These are phyloP conservation scores for Coprinopsis marcescibilis DNA, from an alignment of 768 basidiomycete species.

Conservation along the genomic window DNA sequence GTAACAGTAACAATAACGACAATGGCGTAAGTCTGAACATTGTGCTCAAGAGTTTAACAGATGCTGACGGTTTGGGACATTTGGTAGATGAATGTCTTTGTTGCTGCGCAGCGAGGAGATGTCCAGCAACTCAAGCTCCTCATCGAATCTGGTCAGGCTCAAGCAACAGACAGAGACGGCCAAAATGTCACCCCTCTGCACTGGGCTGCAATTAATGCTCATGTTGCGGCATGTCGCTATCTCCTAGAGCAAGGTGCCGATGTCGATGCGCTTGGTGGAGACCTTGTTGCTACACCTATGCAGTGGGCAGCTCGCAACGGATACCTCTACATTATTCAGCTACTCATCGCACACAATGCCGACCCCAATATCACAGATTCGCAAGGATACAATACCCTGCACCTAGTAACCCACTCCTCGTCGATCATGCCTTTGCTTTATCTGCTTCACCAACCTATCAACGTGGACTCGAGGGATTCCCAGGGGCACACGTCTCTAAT, in stretches of 20 bases:
- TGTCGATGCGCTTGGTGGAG: constrained; percentile 91
- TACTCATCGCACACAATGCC: constrained; percentile 83
- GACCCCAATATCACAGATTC: constrained; percentile 89
- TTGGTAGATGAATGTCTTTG: constrained; percentile 70
- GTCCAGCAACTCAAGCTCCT: constrained; percentile 56
- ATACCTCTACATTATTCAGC: constrained; percentile 91
- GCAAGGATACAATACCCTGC: constrained; percentile 94
- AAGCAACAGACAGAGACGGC: constrained; percentile 73
- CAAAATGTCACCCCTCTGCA: constrained; percentile 95
- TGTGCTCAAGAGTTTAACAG: constrained; percentile 5
- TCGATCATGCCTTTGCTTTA: constrained; percentile 93
- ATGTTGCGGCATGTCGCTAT: constrained; percentile 81
- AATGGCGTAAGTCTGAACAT: constrained; percentile 22
- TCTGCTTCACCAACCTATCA: constrained; percentile 88
- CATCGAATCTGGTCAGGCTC: constrained; percentile 64
- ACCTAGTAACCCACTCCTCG: constrained; percentile 92
- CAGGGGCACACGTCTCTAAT: constrained; percentile 94
- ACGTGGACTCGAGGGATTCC: constrained; percentile 83
- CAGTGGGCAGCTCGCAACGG: constrained; percentile 99
- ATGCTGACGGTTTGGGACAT: neutral
- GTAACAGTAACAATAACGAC: constrained; percentile 29
- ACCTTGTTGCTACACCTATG: constrained; percentile 89
- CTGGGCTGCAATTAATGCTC: constrained; percentile 98
- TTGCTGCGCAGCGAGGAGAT: constrained; percentile 87
- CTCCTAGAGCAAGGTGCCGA: constrained; percentile 91